Evolutionary conservation across 192 early-diverging fungal genomes (phyloP).

Genomic region (Tieghemiomyces parasiticus): DNA sequence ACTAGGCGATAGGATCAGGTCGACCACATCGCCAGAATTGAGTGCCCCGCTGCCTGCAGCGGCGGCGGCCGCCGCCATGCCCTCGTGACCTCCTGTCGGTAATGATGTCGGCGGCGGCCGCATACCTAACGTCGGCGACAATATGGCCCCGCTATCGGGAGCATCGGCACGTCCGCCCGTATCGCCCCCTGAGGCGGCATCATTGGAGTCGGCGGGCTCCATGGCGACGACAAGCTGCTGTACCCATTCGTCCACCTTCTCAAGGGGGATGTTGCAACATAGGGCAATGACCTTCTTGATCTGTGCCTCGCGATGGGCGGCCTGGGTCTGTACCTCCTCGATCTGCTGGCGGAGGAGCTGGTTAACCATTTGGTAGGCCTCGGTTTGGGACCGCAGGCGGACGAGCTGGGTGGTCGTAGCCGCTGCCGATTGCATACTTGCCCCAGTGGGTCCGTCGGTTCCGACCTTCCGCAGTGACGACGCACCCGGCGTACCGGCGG

Average conservation of each 20-base stretch:
- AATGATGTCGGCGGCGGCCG: too few relatives aligned
- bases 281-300: slow-evolving; percentile 74
- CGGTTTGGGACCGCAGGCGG: slow-evolving; percentile 16
- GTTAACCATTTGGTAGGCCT: slow-evolving; percentile 26
- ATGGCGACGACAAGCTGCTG: slow-evolving; percentile 61
- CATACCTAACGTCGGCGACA: too few relatives aligned
- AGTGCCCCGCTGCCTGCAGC: background rate
- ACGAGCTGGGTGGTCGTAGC: background rate
- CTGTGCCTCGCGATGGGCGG: slow-evolving; percentile 51
- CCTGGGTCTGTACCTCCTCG: slow-evolving; percentile 28
- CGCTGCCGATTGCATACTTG: too few relatives aligned
- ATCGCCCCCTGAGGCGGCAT: too few relatives aligned
- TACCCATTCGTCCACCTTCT: slow-evolving; percentile 63
- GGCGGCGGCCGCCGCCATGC: background rate
- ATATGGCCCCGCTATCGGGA: too few relatives aligned
- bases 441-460: too few relatives aligned
- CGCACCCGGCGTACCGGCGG: too few relatives aligned
- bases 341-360: slow-evolving; percentile 39
- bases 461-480: too few relatives aligned
- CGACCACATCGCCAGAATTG: background rate
- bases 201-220: slow-evolving; percentile 20
- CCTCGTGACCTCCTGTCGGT: too few relatives aligned
- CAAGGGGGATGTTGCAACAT: slow-evolving; percentile 66
- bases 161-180: too few relatives aligned
- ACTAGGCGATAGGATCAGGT: slow-evolving; percentile 3